phyloP scores from a whole-genome alignment of 2,329 filamentous ascomycete species.

The Peltaster fructicola region DNA sequence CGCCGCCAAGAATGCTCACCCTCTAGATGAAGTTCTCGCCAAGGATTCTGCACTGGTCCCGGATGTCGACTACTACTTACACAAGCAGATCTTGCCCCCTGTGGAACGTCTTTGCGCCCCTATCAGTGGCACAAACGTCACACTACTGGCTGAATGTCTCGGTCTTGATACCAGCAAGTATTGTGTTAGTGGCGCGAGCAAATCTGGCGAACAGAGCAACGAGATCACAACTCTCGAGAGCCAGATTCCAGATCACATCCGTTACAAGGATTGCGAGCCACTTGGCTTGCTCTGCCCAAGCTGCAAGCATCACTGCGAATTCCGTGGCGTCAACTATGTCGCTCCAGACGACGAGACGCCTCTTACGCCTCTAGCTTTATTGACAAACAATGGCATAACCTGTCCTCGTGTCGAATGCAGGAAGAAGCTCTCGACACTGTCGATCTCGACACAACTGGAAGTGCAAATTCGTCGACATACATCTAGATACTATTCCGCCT shows the following conservation, averaged over 20 bases:
- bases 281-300: constrained; percentile 63
- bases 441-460: constrained; percentile 74
- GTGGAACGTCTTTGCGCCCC: constrained; percentile 96
- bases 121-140: constrained; percentile 79
- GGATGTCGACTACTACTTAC: constrained; percentile 94
- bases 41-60: constrained; percentile 56
- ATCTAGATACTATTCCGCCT: constrained; percentile 77
- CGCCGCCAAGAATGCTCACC: constrained; percentile 76
- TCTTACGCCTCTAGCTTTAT: constrained; percentile 31
- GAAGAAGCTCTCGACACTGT: constrained; percentile 47
- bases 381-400: constrained; percentile 56
- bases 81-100: constrained; percentile 95
- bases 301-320: constrained; percentile 56
- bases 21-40: constrained; percentile 70
- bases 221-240: constrained; percentile 86
- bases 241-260: constrained; percentile 78
- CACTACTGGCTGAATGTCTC: constrained; percentile 78
- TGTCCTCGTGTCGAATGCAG: constrained; percentile 50
- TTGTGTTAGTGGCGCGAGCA: constrained; percentile 43
- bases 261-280: constrained; percentile 66
- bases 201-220: constrained; percentile 34
- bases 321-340: constrained; percentile 51
- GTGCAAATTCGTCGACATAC: constrained; percentile 62
- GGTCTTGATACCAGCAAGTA: constrained; percentile 85
- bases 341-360: constrained; percentile 12